Evolutionary conservation across 2,329 filamentous ascomycete genomes (phyloP).

Genomic region (Xylariaceae sp.): DNA sequence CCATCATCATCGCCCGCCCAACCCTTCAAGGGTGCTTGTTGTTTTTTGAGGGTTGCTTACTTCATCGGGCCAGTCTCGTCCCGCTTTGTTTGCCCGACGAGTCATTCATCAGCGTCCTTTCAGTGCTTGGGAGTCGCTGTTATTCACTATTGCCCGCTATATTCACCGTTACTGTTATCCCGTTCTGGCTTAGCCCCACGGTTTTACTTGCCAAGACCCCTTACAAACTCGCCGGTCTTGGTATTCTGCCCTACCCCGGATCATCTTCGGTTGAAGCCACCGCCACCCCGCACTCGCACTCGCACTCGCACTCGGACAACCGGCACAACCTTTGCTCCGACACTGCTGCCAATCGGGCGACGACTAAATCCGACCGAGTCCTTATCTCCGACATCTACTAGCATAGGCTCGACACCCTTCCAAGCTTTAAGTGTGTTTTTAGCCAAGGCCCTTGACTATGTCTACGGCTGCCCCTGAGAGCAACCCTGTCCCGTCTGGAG

Average conservation of each 20-base stretch:
- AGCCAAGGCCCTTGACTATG: constrained; percentile 20
- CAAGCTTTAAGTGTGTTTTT: not conserved
- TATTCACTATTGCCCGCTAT: not conserved
- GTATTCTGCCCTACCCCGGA: constrained; percentile 1
- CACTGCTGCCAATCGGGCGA: constrained; percentile 9
- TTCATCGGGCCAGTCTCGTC: not conserved
- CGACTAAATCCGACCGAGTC: not conserved
- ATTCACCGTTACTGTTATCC: constrained; percentile 3
- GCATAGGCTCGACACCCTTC: not conserved
- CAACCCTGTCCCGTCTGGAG: constrained; percentile 26
- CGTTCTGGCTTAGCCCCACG: constrained; percentile 12
- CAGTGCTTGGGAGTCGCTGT: constrained; percentile 3
- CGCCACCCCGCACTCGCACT: constrained; percentile 6
- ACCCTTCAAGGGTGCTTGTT: not conserved
- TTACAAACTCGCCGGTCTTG: constrained; percentile 12
- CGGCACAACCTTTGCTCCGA: not conserved
- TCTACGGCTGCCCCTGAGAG: constrained; percentile 26
- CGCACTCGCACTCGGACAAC: constrained; percentile 7
- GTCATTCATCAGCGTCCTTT: not conserved
- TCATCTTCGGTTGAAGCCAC: constrained; percentile 1
- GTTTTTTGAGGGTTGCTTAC: not conserved
- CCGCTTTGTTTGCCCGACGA: constrained; percentile 5
- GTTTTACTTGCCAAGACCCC: not conserved
- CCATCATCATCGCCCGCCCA: too few species aligned
- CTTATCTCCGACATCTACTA: not conserved